These are phyloP conservation scores for Trametes sp. DNA, from an alignment of 1,284 basidiomycete species.

Conservation along the genomic window DNA sequence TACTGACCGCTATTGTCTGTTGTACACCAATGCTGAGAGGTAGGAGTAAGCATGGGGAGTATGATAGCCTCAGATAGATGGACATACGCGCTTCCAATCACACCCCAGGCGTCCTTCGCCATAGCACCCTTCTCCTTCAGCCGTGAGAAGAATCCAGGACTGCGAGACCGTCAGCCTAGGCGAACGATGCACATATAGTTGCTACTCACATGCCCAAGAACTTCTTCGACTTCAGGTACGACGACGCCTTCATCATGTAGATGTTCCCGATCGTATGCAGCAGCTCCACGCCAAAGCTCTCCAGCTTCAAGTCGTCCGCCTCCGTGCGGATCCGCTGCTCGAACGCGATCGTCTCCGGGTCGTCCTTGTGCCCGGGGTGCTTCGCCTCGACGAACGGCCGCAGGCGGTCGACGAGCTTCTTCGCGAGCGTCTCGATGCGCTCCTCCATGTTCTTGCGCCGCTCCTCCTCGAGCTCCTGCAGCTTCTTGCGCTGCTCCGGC, in stretches of 20 bases:
- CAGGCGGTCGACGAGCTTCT: constrained; percentile 85
- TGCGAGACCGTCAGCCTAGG: constrained; percentile 39
- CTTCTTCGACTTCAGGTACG: constrained; percentile 91
- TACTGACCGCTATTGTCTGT: constrained; percentile 55
- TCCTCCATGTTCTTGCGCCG: constrained; percentile 82
- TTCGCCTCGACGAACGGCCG: constrained; percentile 91
- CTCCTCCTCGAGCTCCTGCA: constrained; percentile 82
- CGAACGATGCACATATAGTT: background rate
- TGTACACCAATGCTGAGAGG: constrained; percentile 69
- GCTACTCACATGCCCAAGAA: constrained; percentile 84
- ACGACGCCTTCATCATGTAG: constrained; percentile 93
- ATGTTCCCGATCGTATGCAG: constrained; percentile 88
- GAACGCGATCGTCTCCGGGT: constrained; percentile 84
- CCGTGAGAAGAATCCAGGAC: constrained; percentile 92
- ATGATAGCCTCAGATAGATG: background rate
- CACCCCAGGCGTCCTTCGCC: constrained; percentile 94
- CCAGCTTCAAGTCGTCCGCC: constrained; percentile 96
- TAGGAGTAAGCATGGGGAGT: constrained; percentile 15
- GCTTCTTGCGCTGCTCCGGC: constrained; percentile 85
- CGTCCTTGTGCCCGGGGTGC: constrained; percentile 85
- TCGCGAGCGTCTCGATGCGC: constrained; percentile 74
- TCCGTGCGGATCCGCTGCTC: constrained; percentile 84
- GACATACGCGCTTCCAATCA: constrained; percentile 88
- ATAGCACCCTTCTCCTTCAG: constrained; percentile 95
- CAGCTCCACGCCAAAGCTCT: constrained; percentile 97